Conservation (phyloP, 2,329 filamentous ascomycete genomes). For the Daldinia eschscholtzii region DNA sequence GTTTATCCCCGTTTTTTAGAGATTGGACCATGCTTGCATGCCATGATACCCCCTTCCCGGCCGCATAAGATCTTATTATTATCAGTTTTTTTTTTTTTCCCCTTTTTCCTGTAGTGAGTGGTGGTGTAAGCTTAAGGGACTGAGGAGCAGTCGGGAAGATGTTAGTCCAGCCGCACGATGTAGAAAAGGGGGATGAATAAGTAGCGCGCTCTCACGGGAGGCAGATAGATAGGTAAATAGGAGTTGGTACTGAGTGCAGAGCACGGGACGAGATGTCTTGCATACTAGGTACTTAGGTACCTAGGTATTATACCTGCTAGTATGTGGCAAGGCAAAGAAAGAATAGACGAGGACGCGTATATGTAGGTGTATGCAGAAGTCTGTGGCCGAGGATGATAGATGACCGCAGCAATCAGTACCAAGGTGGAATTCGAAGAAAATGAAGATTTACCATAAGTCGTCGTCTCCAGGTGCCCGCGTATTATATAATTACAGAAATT, state of each 20-base stretch:
- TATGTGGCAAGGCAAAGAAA: background rate
- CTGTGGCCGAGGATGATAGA: background rate
- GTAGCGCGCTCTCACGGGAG: background rate
- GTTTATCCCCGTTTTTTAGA: conserved; percentile 14
- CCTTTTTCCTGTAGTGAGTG: background rate
- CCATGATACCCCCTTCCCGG: conserved; percentile 38
- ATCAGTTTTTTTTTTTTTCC: background rate
- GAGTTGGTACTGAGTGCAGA: background rate
- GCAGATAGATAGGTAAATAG: background rate
- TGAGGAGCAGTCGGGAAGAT: background rate
- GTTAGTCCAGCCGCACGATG: background rate
- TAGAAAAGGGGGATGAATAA: background rate
- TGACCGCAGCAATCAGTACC: background rate
- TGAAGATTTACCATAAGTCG: background rate
- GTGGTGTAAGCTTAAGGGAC: background rate
- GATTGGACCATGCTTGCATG: conserved; percentile 35
- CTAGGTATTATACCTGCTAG: background rate
- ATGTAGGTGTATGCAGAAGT: background rate
- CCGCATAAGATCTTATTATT: background rate
- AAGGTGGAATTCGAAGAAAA: background rate
- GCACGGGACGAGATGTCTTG: background rate
- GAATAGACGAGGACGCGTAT: background rate
- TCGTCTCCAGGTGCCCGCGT: background rate
- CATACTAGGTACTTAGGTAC: background rate
- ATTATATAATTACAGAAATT: background rate